Percentiles rank a stretch among this genome's conserved stretches.
Evolutionary conservation across 2,329 filamentous ascomycete genomes (phyloP).

Genomic region (Passalora sequoiae): DNA sequence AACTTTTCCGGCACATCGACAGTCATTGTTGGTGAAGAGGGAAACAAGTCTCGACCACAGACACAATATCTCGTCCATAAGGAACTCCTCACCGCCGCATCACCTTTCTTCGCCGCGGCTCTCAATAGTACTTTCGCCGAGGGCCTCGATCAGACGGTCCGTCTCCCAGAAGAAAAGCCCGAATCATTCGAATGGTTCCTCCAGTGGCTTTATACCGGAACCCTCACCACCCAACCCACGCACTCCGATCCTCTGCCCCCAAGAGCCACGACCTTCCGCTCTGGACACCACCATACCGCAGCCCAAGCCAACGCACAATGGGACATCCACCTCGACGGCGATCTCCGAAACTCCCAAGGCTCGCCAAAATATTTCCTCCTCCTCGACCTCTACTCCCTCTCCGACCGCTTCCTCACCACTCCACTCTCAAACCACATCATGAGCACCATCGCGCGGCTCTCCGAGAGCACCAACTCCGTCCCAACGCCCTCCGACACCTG

Average conservation of each 20-base stretch:
- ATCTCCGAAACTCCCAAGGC: constrained; percentile 42
- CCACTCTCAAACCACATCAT: constrained; percentile 43
- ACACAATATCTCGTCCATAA: constrained; percentile 46
- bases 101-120: constrained; percentile 49
- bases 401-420: constrained; percentile 45
- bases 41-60: constrained; percentile 23
- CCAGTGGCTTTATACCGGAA: constrained; percentile 48
- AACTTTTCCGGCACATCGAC: constrained; percentile 40
- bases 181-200: constrained; percentile 48
- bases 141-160: constrained; percentile 39
- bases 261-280: too few relatives aligned
- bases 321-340: constrained; percentile 30
- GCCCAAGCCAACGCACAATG: background rate
- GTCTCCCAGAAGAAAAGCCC: constrained; percentile 42
- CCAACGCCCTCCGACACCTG: constrained; percentile 47
- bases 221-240: constrained; percentile 28
- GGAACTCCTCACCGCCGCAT: constrained; percentile 43
- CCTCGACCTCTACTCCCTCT: constrained; percentile 44
- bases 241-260: constrained; percentile 7
- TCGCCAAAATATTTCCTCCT: constrained; percentile 49
- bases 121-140: constrained; percentile 46
- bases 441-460: constrained; percentile 41
- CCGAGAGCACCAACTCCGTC: constrained; percentile 46
- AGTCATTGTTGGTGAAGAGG: constrained; percentile 36
- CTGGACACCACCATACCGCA: too few relatives aligned